Evolutionary conservation across 768 basidiomycete species (phyloP), one percentile per base, ranked within the genome.

Genomic region (Phaeotremella fagi): DNA sequence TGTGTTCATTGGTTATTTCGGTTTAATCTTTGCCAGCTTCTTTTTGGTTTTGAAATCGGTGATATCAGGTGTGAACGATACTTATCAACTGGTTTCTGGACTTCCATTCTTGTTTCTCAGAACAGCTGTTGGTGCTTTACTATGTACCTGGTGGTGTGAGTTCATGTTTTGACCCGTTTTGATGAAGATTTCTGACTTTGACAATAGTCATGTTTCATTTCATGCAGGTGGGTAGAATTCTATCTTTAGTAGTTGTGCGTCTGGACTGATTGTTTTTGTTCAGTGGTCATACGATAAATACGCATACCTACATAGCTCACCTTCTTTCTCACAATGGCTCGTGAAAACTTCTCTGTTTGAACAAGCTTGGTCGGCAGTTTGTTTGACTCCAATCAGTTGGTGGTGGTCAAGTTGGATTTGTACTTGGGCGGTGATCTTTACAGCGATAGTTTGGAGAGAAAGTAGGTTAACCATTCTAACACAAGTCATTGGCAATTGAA

Each of bases 221-320:
- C 62, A 73, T 81, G 74, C 45, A 51, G n/a, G 79, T 77, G 57
- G 50, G 78, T 66, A 4, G 9, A 11, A 24, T 15, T 6, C 24
- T 35, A n/a, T 16, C 26, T 29, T 27, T 12, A 6, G 22, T 25
- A 20, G 6, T 26, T 9, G 22, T 27, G 33, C 27, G 31, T 48
- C 14, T 18, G 12, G n/a, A n/a, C 25, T 27, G 11, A 14, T 55
- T 22, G 7, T 36, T 27, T 28, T n/a, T n/a, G n/a, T n/a, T n/a
- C 43, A 81, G 80, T 83, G 82, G 82, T 83, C 82, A 60, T 83
- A 81, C 55, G 25, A 50, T 12, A 71, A 80, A 50, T 80, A 80
- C 61, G 79, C 80, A 50, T 45, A 45, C 9, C 50, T 37, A 20
- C 54, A 56, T 35, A 24, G 28, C 4, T 37, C 28, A 12, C 24